phyloP scores from a whole-genome alignment of 257 asterid species.

The Orobanche coerulescens region DNA sequence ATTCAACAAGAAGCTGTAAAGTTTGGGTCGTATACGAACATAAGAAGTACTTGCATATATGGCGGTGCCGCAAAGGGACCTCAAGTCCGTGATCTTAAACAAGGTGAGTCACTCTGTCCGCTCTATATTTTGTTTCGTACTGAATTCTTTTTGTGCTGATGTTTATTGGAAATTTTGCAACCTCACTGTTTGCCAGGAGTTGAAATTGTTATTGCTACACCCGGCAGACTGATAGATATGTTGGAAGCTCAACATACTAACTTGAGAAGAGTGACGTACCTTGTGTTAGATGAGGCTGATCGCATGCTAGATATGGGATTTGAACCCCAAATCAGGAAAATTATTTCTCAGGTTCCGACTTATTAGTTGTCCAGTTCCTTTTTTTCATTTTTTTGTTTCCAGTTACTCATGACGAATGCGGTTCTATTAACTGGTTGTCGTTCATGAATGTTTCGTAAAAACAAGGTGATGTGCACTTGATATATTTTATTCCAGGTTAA shows the following conservation, averaged over 20 bases:
- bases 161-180: conserved; percentile 3
- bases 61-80: conserved; percentile 99
- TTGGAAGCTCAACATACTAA: conserved; percentile 83
- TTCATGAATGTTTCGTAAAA: not conserved
- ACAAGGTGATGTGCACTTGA: no score
- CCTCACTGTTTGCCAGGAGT: conserved; percentile 48
- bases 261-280: conserved; percentile 80
- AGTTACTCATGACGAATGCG: not conserved
- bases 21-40: conserved; percentile 59
- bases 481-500: conserved; percentile 1
- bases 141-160: conserved; percentile 3
- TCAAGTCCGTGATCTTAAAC: conserved; percentile 78
- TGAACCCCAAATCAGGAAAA: conserved; percentile 94
- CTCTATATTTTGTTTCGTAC: conserved; percentile 6
- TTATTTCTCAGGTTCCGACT: conserved; percentile 58
- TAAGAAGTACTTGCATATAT: conserved; percentile 79
- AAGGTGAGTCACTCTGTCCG: conserved; percentile 37
- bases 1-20: conserved; percentile 79
- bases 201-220: conserved; percentile 88
- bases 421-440: no score
- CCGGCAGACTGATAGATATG: conserved; percentile 92
- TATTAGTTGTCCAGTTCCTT: not conserved
- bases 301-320: conserved; percentile 98
- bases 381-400: not conserved
- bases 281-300: conserved; percentile 93